These are phyloP conservation scores for Pestalotiopsis sp. DNA, from an alignment of 2,329 filamentous ascomycete genomes.

Conservation along the genomic window DNA sequence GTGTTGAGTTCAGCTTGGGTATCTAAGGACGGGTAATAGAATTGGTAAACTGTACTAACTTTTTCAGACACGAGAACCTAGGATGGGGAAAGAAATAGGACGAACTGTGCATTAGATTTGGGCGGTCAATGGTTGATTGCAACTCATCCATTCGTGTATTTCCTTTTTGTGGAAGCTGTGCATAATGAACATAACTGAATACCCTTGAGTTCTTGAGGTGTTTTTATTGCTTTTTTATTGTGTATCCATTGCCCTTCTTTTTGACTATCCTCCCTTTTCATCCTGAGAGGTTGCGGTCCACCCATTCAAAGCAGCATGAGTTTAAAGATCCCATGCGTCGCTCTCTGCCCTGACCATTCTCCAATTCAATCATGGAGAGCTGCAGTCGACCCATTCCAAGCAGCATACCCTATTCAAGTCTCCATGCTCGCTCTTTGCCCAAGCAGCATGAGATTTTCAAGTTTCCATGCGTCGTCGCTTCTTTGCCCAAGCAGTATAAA, in stretches of 20 bases:
- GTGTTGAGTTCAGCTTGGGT: slow-evolving; percentile 91
- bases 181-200: slow-evolving; percentile 13
- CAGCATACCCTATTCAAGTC: too few relatives aligned
- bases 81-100: slow-evolving; percentile 14
- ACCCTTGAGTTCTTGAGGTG: background rate
- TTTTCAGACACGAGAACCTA: slow-evolving; percentile 23
- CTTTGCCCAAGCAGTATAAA: too few relatives aligned
- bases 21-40: slow-evolving; percentile 63
- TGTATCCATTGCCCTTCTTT: too few relatives aligned
- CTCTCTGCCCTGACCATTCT: too few relatives aligned
- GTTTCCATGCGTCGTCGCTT: too few relatives aligned
- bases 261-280: background rate
- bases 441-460: too few relatives aligned
- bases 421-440: too few relatives aligned
- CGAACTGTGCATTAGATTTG: slow-evolving; percentile 15
- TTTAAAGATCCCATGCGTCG: background rate
- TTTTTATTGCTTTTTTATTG: background rate
- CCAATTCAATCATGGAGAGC: too few relatives aligned
- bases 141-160: slow-evolving; percentile 11
- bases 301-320: background rate
- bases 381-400: too few relatives aligned
- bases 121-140: slow-evolving; percentile 11
- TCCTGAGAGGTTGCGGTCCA: background rate
- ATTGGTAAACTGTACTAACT: slow-evolving; percentile 34
- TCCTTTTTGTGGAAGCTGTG: slow-evolving; percentile 8